Evolutionary conservation across 73 alveolate genomes (phyloP).

Genomic region (Tetrahymena thermophila): DNA sequence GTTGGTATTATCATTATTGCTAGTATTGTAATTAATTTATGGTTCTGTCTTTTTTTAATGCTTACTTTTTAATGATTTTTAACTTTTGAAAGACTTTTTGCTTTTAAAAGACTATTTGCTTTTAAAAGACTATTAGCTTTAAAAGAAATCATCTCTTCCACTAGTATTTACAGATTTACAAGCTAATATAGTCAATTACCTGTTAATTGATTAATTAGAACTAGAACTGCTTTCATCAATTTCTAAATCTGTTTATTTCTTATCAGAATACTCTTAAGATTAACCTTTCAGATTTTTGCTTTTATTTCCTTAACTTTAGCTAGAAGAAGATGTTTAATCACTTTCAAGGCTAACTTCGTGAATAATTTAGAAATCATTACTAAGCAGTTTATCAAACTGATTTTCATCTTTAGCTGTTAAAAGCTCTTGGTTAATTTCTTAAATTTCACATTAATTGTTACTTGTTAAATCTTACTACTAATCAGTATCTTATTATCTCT

Average conservation of each 20-base stretch:
- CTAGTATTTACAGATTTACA: not conserved
- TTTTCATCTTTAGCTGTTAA: not conserved
- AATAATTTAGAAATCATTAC: not conserved
- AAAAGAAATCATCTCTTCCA: not conserved
- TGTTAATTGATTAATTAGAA: not conserved
- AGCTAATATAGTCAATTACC: not conserved
- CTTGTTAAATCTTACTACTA: not conserved
- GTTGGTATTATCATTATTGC: not conserved
- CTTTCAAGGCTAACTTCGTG: not conserved
- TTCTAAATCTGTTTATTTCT: not conserved
- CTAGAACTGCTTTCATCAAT: not conserved
- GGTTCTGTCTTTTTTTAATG: not conserved
- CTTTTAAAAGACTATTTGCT: not conserved
- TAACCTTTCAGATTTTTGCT: not conserved
- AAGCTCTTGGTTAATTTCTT: not conserved
- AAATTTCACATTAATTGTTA: too few species aligned
- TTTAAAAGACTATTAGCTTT: not conserved
- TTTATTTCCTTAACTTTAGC: not conserved
- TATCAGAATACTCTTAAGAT: not conserved
- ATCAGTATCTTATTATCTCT: too few species aligned
- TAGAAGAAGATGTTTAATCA: not conserved
- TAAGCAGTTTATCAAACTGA: not conserved
- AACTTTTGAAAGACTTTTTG: not conserved
- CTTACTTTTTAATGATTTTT: not conserved
- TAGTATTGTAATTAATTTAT: not conserved